Conservation (phyloP, 192 early-diverging fungal genomes). For the Backusella psychrophila region DNA sequence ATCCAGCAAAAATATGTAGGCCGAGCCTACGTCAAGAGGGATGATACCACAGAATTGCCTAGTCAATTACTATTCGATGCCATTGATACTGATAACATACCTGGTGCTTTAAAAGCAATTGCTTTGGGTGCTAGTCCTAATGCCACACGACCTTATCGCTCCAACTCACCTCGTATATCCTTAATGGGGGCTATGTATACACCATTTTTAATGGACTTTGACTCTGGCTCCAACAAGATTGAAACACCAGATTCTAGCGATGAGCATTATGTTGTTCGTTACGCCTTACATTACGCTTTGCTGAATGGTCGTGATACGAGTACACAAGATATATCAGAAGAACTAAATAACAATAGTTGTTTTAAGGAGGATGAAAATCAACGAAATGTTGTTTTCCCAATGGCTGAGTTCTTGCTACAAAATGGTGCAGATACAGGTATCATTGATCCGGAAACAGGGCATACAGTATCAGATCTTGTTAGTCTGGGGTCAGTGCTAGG, state of each 20-base stretch:
- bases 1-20: conserved; percentile 61
- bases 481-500: conserved; percentile 5
- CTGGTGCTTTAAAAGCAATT: conserved; percentile 38
- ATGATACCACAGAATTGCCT: not conserved
- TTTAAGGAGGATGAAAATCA: not conserved
- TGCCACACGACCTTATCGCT: conserved; percentile 29
- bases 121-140: conserved; percentile 46
- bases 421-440: conserved; percentile 49
- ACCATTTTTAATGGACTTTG: not conserved
- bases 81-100: conserved; percentile 38
- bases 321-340: not conserved
- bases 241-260: not conserved
- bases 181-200: not conserved
- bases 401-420: conserved; percentile 65
- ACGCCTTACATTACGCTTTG: conserved; percentile 12
- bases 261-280: not conserved
- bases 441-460: conserved; percentile 19
- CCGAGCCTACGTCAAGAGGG: conserved; percentile 40
- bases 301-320: not conserved
- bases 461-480: conserved; percentile 25
- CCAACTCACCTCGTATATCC: not conserved
- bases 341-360: not conserved
- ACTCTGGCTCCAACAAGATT: not conserved
- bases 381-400: conserved; percentile 30
- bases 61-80: conserved; percentile 20